Conservation (phyloP, 306 rosid genomes). For the Rubus parviflorus region DNA sequence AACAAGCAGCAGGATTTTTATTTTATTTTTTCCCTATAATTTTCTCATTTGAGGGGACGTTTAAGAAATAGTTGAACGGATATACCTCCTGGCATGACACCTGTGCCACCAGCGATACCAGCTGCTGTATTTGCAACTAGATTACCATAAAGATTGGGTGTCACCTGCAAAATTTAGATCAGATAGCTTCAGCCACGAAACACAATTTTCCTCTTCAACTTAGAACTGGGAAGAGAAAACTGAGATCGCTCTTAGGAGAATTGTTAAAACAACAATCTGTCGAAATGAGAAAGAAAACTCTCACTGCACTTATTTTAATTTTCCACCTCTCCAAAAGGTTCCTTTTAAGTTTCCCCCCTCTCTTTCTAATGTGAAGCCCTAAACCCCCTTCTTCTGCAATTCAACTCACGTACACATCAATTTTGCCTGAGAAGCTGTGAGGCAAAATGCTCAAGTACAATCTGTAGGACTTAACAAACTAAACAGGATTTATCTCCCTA, state of each 20-base stretch:
- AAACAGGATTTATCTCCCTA: background rate
- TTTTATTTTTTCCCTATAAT: too few species aligned
- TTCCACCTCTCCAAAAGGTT: too few species aligned
- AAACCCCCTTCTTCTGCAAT: background rate
- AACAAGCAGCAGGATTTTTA: background rate
- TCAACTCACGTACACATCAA: background rate
- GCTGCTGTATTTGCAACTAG: constrained; percentile 89
- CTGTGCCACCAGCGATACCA: constrained; percentile 87
- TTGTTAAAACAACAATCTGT: background rate
- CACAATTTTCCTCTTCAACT: constrained; percentile 2
- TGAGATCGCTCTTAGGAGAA: background rate
- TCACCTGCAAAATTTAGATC: constrained; percentile 54
- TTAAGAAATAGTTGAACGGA: background rate
- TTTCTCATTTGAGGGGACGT: background rate
- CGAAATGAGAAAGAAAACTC: background rate
- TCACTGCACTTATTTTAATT: too few species aligned
- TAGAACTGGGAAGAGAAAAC: background rate
- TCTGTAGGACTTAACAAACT: background rate
- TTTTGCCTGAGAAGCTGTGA: background rate
- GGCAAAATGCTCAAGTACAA: background rate
- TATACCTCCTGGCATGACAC: constrained; percentile 93
- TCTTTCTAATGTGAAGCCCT: background rate
- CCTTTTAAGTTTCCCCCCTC: too few species aligned
- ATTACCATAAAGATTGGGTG: constrained; percentile 91
- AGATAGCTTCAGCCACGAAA: constrained; percentile 14